phyloP scores from a whole-genome alignment of 2,329 filamentous ascomycete genomes.

The Diaporthe humulicola region DNA sequence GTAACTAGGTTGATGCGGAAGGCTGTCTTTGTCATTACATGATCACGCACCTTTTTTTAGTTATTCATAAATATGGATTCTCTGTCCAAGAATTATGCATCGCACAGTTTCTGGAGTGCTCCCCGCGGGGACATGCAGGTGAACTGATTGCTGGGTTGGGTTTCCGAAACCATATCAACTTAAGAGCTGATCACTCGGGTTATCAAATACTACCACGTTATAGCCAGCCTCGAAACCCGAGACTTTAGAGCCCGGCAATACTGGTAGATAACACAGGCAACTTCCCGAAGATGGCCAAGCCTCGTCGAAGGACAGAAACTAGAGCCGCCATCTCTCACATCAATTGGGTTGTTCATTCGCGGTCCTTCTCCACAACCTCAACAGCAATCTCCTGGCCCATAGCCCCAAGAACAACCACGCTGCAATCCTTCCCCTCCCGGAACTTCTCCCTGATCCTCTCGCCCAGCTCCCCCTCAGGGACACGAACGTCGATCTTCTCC shows the following conservation, averaged over 20 bases:
- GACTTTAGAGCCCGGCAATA: no score
- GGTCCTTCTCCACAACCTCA: conserved; percentile 1
- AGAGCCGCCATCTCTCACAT: no score
- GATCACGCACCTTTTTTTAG: rapidly evolving
- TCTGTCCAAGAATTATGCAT: background rate
- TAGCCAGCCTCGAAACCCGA: no score
- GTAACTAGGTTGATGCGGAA: background rate
- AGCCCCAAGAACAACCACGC: background rate
- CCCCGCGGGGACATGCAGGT: background rate
- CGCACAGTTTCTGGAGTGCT: background rate
- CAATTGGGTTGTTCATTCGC: background rate
- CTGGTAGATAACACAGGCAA: background rate
- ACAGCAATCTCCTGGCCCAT: conserved; percentile 9
- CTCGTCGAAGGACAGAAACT: background rate
- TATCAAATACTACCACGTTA: background rate
- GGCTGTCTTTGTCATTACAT: background rate
- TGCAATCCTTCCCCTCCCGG: background rate
- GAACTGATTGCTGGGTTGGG: background rate
- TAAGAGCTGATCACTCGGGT: background rate
- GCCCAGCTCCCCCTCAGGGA: background rate
- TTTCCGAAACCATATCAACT: background rate
- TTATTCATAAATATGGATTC: background rate
- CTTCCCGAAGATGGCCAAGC: background rate
- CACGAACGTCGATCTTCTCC: background rate
- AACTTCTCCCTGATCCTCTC: conserved; percentile 11